Percentiles rank a stretch among this genome's conserved stretches.
Evolutionary conservation across 345 rosid genomes (phyloP).

Genomic region (Salix brachista): DNA sequence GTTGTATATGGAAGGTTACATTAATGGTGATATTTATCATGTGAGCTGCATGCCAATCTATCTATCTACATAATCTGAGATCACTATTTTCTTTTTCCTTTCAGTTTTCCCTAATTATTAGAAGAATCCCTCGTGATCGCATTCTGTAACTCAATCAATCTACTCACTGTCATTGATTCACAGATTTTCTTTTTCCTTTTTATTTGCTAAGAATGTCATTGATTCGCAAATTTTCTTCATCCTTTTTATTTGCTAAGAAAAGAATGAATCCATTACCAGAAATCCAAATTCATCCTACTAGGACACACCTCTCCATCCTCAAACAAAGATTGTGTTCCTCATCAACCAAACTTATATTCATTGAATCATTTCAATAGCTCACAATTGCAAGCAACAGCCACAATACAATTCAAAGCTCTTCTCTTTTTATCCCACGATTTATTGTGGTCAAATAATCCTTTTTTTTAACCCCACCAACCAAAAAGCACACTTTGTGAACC

Average conservation of each 20-base stretch:
- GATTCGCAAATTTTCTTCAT: not conserved
- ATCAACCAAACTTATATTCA: not conserved
- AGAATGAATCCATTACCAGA: not conserved
- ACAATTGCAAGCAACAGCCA: not conserved
- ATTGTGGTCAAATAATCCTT: not conserved
- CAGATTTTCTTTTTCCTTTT: not conserved
- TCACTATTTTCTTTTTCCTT: not conserved
- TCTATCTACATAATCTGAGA: not conserved
- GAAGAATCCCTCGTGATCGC: not conserved
- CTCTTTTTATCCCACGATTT: not conserved
- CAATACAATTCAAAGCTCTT: not conserved
- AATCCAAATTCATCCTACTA: not conserved
- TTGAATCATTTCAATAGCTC: not conserved
- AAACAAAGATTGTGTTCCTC: not conserved
- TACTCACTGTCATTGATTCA: not conserved
- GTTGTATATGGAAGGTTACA: not conserved
- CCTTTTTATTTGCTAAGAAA: not conserved
- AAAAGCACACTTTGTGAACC: too few species aligned
- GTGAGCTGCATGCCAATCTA: not conserved
- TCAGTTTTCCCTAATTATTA: too few species aligned
- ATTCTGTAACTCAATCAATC: not conserved
- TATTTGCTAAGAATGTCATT: not conserved
- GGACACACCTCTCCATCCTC: not conserved
- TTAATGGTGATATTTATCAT: not conserved
- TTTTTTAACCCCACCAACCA: too few species aligned